Percentiles rank a stretch among this genome's conserved stretches.
Evolutionary conservation across 306 rosid genomes (phyloP).

Genomic region (Trifolium fragiferum): DNA sequence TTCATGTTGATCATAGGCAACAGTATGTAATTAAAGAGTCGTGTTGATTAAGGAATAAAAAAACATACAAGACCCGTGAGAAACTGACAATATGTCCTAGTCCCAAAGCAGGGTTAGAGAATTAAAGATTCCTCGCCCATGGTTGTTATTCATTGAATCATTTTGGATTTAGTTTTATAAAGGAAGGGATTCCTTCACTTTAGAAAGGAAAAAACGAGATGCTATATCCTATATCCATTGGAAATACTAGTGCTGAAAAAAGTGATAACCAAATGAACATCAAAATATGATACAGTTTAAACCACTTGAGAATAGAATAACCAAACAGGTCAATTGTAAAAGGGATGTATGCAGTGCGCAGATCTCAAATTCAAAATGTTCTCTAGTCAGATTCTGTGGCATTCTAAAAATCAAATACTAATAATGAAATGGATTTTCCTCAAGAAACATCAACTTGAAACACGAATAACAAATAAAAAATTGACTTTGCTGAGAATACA

Average conservation of each 20-base stretch:
- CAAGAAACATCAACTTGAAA: not conserved
- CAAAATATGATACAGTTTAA: not conserved
- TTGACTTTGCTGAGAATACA: not conserved
- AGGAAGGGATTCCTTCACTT: not conserved
- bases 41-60: not conserved
- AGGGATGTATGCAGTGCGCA: not conserved
- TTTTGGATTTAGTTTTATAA: not conserved
- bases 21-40: not conserved
- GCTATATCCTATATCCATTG: not conserved
- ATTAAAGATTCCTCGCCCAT: slow-evolving; percentile 12
- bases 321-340: slow-evolving; percentile 2
- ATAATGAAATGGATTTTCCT: not conserved
- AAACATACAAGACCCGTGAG: not conserved
- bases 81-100: not conserved
- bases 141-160: not conserved
- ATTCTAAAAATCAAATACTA: not conserved
- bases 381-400: not conserved
- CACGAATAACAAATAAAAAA: not conserved
- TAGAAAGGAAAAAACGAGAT: not conserved
- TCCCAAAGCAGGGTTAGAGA: not conserved
- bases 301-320: not conserved
- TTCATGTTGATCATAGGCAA: not conserved
- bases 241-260: not conserved
- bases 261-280: no score
- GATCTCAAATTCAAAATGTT: slow-evolving; percentile 22